phyloP scores from a whole-genome alignment of 352 stramenopile species.

The Pythium myriotylum region DNA sequence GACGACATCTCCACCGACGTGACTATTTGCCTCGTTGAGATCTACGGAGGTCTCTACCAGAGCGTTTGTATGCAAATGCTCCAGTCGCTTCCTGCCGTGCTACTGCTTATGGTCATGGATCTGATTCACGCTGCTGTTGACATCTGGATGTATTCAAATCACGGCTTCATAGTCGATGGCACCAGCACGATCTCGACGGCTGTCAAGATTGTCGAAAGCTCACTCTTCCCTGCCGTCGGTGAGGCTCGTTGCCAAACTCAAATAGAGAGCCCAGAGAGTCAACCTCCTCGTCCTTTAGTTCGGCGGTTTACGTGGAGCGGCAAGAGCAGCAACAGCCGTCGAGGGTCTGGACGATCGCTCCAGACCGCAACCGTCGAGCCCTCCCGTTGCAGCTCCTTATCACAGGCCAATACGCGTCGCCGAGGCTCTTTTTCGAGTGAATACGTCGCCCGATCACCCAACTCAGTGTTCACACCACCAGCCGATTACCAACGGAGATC shows the following conservation, averaged over 20 bases:
- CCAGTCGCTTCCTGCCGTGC: background rate
- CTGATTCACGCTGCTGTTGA: conserved; percentile 4
- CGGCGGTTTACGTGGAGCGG: background rate
- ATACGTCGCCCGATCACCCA: conserved; percentile 4
- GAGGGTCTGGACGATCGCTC: background rate
- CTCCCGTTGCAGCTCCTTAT: too few relatives aligned
- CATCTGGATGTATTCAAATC: conserved; percentile 10
- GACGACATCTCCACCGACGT: conserved; percentile 26
- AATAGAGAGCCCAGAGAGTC: background rate
- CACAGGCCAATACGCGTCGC: background rate
- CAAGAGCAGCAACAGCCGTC: background rate
- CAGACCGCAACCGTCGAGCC: background rate
- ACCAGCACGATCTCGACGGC: background rate
- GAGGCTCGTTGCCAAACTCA: background rate
- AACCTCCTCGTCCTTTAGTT: background rate
- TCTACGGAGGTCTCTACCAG: conserved; percentile 27
- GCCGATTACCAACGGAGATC: conserved; percentile 3
- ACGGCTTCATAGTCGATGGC: conserved; percentile 4
- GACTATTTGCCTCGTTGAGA: conserved; percentile 27
- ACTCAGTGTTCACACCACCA: conserved; percentile 11
- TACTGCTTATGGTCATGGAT: conserved; percentile 24
- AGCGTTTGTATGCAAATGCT: conserved; percentile 21
- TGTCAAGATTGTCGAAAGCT: conserved; percentile 17
- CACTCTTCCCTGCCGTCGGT: conserved; percentile 2
- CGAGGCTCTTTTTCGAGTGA: background rate